These are phyloP conservation scores for Brassica rapa DNA, from an alignment of 345 rosid genomes.

Conservation along the genomic window DNA sequence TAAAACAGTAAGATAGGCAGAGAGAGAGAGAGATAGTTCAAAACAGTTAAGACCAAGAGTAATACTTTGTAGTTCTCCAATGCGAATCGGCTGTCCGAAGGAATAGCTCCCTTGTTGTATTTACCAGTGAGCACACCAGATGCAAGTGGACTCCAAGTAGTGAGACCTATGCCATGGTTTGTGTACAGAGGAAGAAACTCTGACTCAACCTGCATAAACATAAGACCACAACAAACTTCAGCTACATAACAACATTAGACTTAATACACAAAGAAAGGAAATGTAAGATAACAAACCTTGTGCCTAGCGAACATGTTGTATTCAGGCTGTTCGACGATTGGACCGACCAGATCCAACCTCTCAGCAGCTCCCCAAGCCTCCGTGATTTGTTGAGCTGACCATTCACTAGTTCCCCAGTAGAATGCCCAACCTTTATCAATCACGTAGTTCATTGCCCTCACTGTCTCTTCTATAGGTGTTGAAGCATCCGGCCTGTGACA, in stretches of 20 bases:
- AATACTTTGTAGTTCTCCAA: constrained; percentile 88
- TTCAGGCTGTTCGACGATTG: constrained; percentile 97
- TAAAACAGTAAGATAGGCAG: neutral
- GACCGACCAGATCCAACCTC: constrained; percentile 85
- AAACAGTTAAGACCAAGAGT: neutral
- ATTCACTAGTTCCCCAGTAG: constrained; percentile 99
- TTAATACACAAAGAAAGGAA: neutral
- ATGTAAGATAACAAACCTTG: constrained; percentile 51
- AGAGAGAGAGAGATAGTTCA: neutral
- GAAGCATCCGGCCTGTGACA: constrained; percentile 74
- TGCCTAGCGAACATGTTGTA: constrained; percentile 87
- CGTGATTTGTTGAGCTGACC: constrained; percentile 97
- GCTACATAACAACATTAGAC: neutral
- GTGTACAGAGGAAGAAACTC: constrained; percentile 83
- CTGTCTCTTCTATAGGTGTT: constrained; percentile 95
- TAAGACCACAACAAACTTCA: neutral
- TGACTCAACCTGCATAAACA: constrained; percentile 68
- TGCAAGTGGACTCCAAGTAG: constrained; percentile 99
- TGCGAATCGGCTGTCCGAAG: constrained; percentile 90
- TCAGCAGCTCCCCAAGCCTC: constrained; percentile 96
- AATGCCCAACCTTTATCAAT: constrained; percentile 99
- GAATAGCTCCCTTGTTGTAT: constrained; percentile 82
- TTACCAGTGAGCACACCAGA: constrained; percentile 99
- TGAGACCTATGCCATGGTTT: constrained; percentile 89
- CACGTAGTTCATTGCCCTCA: constrained; percentile 91